These are phyloP conservation scores for Raddia guianensis DNA, from an alignment of 176 grass and related monocot species.

Conservation along the genomic window DNA sequence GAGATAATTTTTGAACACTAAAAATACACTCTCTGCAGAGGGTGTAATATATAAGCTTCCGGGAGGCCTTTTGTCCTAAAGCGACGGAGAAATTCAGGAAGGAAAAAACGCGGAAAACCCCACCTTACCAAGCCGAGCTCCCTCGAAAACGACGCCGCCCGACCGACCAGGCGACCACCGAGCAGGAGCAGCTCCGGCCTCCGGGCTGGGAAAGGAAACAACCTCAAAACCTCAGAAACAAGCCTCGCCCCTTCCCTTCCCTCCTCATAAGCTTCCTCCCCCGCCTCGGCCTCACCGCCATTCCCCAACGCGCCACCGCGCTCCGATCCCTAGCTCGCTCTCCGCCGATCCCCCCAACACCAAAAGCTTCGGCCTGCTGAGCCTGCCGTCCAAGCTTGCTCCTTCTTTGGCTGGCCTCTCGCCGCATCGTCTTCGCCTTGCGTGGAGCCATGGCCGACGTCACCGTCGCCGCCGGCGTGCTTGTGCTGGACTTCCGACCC, in stretches of 20 bases:
- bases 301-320: conserved; percentile 27
- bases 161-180: too few relatives aligned
- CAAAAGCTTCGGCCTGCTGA: neutral
- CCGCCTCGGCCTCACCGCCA: conserved; percentile 6
- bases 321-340: neutral
- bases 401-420: neutral
- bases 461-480: conserved; percentile 40
- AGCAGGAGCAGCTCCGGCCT: neutral
- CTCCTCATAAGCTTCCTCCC: neutral
- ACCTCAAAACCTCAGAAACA: conserved; percentile 51
- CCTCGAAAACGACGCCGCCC: conserved; percentile 50
- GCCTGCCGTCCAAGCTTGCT: neutral
- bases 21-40: too few relatives aligned
- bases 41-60: conserved; percentile 50
- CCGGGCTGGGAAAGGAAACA: neutral
- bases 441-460: conserved; percentile 58
- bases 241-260: conserved; percentile 29
- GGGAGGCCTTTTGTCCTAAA: conserved; percentile 34
- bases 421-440: neutral
- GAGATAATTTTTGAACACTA: too few relatives aligned
- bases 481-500: conserved; percentile 48
- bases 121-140: conserved; percentile 24
- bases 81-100: conserved; percentile 11
- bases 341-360: neutral
- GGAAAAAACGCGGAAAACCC: conserved; percentile 2